phyloP scores from a whole-genome alignment of 768 basidiomycete genomes.

The Psilocybe tampanensis region DNA sequence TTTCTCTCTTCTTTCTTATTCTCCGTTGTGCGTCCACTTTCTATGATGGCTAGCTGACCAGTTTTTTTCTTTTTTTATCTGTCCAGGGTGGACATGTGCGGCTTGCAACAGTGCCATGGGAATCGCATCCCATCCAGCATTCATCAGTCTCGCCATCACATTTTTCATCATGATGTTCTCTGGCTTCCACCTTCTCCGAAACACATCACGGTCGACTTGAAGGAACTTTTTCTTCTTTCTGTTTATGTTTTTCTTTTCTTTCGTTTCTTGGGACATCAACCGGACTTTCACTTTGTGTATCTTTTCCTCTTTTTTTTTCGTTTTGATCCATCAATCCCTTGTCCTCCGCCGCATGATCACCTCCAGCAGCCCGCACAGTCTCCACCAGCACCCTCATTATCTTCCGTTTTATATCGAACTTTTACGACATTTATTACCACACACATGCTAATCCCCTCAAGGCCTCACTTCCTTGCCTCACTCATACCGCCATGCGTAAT shows the following conservation, averaged over 20 bases:
- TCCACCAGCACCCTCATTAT: background rate
- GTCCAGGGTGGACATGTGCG: constrained; percentile 57
- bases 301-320: constrained; percentile 1
- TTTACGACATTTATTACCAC: background rate
- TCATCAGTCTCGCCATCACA: constrained; percentile 55
- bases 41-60: background rate
- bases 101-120: constrained; percentile 47
- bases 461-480: background rate
- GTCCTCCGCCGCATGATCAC: background rate
- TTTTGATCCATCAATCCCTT: background rate
- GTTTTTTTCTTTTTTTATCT: background rate
- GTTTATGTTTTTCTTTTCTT: background rate
- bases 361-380: background rate
- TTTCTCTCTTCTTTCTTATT: no score
- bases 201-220: constrained; percentile 12
- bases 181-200: constrained; percentile 60
- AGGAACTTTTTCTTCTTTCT: background rate
- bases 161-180: constrained; percentile 67
- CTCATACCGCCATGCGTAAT: background rate
- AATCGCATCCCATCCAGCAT: constrained; percentile 50
- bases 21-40: background rate
- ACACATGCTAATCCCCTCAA: background rate
- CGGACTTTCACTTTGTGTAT: constrained; percentile 9
- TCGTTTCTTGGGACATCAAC: constrained; percentile 6
- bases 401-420: background rate